Evolutionary conservation across 495 filamentous ascomycete genomes (phyloP).

Genomic region (Xylaria grammica): DNA sequence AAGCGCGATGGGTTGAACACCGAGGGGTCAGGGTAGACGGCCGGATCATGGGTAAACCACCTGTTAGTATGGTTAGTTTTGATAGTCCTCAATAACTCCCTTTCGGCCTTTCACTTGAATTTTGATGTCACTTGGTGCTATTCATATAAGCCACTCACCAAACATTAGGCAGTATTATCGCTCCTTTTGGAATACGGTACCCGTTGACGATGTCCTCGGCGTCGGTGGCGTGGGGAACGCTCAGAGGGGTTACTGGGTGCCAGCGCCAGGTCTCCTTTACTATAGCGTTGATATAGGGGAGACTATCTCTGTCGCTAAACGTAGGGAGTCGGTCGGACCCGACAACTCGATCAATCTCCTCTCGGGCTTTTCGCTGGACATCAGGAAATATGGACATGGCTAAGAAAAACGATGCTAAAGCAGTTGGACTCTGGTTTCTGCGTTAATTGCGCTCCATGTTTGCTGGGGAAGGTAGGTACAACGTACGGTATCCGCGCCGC

Average conservation of each 20-base stretch:
- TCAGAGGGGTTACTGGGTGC: conserved; percentile 26
- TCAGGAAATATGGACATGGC: conserved; percentile 35
- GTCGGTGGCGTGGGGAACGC: conserved; percentile 39
- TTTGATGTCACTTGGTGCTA: not conserved
- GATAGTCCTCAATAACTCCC: not conserved
- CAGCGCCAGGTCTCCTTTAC: conserved; percentile 37
- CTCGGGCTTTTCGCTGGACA: conserved; percentile 34
- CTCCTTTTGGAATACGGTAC: conserved; percentile 49
- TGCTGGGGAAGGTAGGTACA: not conserved
- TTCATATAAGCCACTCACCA: not conserved
- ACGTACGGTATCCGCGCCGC: conserved; percentile 47
- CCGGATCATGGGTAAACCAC: conserved; percentile 37
- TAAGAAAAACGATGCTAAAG: conserved; percentile 31
- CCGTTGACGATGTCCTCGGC: conserved; percentile 44
- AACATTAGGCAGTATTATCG: conserved; percentile 35
- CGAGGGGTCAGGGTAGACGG: conserved; percentile 42
- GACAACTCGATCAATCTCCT: conserved; percentile 38
- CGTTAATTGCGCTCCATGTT: not conserved
- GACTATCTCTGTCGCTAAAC: conserved; percentile 30
- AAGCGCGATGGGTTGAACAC: conserved; percentile 48
- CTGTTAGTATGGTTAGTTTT: not conserved
- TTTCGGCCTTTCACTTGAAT: not conserved
- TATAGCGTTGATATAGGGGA: conserved; percentile 37
- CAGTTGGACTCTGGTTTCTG: conserved; percentile 10
- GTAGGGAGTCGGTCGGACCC: conserved; percentile 33